Percentiles rank a stretch among this genome's conserved stretches.
Evolutionary conservation across 768 basidiomycete species (phyloP).

Genomic region (Ramaria sp.): DNA sequence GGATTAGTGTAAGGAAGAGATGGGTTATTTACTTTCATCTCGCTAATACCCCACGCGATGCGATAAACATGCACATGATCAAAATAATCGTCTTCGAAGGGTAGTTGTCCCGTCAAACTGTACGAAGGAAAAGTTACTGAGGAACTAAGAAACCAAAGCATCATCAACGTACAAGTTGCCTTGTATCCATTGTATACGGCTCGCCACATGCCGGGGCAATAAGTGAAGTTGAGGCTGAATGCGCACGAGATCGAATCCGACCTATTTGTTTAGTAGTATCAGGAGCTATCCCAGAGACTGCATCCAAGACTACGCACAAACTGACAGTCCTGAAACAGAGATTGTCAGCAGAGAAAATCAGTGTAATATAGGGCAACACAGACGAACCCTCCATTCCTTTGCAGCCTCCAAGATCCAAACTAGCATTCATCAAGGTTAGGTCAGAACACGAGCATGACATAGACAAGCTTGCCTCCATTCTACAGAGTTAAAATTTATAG

Average conservation of each 20-base stretch:
- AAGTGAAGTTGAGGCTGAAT: conserved; percentile 50
- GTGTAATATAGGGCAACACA: not conserved
- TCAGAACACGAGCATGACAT: not conserved
- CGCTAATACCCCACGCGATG: conserved; percentile 59
- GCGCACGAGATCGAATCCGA: conserved; percentile 72
- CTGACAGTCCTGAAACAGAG: not conserved
- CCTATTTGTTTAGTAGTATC: conserved; percentile 26
- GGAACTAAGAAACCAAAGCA: not conserved
- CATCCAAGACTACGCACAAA: conserved; percentile 6
- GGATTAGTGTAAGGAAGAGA: not conserved
- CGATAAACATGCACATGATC: conserved; percentile 67
- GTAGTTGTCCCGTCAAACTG: conserved; percentile 64
- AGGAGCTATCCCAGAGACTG: too few relatives aligned
- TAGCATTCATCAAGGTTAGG: not conserved
- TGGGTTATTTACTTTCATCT: conserved; percentile 21
- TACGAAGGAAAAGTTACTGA: not conserved
- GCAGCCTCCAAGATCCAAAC: conserved; percentile 67
- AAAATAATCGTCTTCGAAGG: conserved; percentile 76
- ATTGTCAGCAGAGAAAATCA: not conserved
- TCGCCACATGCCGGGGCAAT: conserved; percentile 38
- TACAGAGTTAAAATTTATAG: conserved; percentile 21
- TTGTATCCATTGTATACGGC: conserved; percentile 59
- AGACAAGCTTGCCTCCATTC: conserved; percentile 6
- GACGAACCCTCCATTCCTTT: conserved; percentile 53
- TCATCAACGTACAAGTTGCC: conserved; percentile 56